Percentiles rank a stretch among this genome's conserved stretches.
phyloP scores from a whole-genome alignment of 179 eudicot genomes.

The Silene vulgaris region DNA sequence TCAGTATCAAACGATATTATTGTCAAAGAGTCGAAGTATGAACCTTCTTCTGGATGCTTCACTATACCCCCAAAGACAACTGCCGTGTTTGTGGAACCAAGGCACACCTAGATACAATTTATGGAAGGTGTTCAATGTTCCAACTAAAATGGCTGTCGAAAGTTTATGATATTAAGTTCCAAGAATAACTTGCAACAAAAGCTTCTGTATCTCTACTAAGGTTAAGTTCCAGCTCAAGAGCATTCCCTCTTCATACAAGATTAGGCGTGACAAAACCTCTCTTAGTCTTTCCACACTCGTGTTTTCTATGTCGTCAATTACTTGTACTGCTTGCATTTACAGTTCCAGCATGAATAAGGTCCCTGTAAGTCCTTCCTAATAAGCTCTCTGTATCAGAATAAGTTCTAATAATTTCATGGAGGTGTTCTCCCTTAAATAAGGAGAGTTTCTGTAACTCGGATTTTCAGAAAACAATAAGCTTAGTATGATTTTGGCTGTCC shows the following conservation, averaged over 20 bases:
- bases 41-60: constrained; percentile 63
- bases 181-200: background rate
- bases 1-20: constrained; percentile 50
- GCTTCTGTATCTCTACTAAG: constrained; percentile 1
- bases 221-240: constrained; percentile 1
- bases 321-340: background rate
- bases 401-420: background rate
- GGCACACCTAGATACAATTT: constrained; percentile 26
- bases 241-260: background rate
- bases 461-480: too few species aligned
- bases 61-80: constrained; percentile 67
- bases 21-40: constrained; percentile 60
- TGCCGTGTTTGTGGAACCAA: constrained; percentile 76
- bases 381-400: background rate
- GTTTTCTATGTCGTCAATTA: background rate
- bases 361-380: background rate
- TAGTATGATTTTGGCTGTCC: too few species aligned
- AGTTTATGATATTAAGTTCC: background rate
- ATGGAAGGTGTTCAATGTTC: background rate
- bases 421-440: background rate
- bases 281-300: background rate
- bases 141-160: background rate
- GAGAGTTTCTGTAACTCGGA: background rate
- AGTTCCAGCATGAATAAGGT: background rate
- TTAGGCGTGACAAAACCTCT: background rate